Evolutionary conservation across 257 asterid genomes (phyloP), one percentile per base, ranked within the genome.

Genomic region (Henckelia pumila): DNA sequence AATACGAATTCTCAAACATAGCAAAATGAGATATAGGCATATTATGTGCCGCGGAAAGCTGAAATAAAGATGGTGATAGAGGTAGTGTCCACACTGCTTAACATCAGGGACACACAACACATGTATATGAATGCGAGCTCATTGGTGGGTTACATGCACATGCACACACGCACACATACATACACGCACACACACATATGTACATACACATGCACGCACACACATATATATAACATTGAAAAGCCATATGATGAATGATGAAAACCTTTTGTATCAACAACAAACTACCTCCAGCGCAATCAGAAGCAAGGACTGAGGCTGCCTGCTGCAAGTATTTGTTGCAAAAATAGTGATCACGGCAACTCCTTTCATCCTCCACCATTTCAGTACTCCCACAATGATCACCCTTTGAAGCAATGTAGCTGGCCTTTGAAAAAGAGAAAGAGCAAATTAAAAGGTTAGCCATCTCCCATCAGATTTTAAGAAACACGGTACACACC

Each of bases 361-460:
- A 73, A 74, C 71, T 72, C 81, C 74, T 87, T 72, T 79, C 86
- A 68, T 71, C 83, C 59, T 73, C 95, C 59, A 77, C 76, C 78
- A 78, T 40, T 74, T 78, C 79, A 25, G 66, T 59, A 29, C 68
- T 71, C 76, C 88, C 96, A 78, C 22, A 47, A 33, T 73, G 81
- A 60, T 86, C 95, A 52, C 85, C 90, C 79, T 84, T 88, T 76
- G 76, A 55, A 28, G 74, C 83, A 71, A 86, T 84, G 78, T 75
- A n/a, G 86, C 95, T 77, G 73, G 96, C 97, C 99, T 88, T 82
- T 76, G 73, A 62, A 61, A 77, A 66, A 76, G 73, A 74, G 66
- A 77, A 66, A 70, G 67, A 70, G 60, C 61, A 68, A 67, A 73
- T 78, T 57, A 80, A 60, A 77, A 72, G 56, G 61, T 64, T 33